Evolutionary conservation across 2,329 filamentous ascomycete genomes (phyloP).

Genomic region (Fusarium poae): DNA sequence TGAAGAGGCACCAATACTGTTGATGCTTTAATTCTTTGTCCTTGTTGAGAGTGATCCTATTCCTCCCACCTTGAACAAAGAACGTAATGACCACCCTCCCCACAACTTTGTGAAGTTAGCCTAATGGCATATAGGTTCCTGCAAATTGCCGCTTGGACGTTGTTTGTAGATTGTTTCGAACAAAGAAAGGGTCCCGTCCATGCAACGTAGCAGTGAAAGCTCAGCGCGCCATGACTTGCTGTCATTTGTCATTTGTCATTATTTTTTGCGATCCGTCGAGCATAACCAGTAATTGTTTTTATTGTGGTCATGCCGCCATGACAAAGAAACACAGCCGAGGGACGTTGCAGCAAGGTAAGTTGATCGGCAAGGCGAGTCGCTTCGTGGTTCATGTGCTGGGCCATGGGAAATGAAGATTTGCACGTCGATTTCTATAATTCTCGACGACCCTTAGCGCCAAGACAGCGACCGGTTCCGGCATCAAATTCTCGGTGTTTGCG

Average conservation of each 20-base stretch:
- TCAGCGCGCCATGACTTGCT: constrained; percentile 9
- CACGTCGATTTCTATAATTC: constrained; percentile 20
- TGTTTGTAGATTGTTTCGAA: constrained; percentile 32
- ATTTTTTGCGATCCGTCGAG: constrained; percentile 1
- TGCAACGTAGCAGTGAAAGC: constrained; percentile 14
- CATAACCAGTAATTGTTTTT: neutral
- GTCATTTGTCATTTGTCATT: constrained; percentile 1
- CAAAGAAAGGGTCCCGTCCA: constrained; percentile 26
- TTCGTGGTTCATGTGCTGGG: constrained; percentile 10
- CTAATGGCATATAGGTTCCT: neutral
- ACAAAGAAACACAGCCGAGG: constrained; percentile 8
- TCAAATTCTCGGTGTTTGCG: constrained; percentile 25
- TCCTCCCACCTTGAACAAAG: constrained; percentile 24
- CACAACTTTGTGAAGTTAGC: neutral
- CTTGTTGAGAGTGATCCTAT: neutral
- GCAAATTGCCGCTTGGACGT: constrained; percentile 4
- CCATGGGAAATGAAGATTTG: constrained; percentile 39
- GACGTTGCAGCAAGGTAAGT: neutral
- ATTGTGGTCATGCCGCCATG: neutral
- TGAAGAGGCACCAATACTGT: constrained; percentile 2
- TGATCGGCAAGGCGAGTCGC: constrained; percentile 13
- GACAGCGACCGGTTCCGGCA: constrained; percentile 10
- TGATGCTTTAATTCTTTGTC: constrained; percentile 34
- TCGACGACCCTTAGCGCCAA: constrained; percentile 19
- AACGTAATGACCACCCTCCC: neutral